A percentile compares a stretch with the other conserved stretches of the same genome.
Evolutionary conservation across 2,329 filamentous ascomycete species (phyloP).

Genomic region (Stagonosporopsis vannaccii): DNA sequence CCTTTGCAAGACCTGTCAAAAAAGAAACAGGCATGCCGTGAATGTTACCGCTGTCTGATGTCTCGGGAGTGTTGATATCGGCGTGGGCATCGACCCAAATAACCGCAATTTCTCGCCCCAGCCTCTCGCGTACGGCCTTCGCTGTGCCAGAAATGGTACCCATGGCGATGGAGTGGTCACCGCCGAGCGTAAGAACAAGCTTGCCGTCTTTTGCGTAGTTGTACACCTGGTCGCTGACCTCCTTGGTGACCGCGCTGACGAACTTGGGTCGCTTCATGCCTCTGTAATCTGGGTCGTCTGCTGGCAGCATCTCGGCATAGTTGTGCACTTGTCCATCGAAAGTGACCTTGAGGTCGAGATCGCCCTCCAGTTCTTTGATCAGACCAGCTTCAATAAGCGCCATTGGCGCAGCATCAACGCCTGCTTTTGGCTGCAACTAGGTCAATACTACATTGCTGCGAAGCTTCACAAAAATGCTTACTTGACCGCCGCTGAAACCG

Average conservation of each 20-base stretch:
- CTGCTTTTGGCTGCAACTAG: constrained; percentile 76
- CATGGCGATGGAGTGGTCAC: constrained; percentile 96
- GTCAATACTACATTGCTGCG: constrained; percentile 18
- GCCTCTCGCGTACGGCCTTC: constrained; percentile 82
- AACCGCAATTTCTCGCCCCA: constrained; percentile 84
- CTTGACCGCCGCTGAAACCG: constrained; percentile 95
- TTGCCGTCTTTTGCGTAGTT: constrained; percentile 81
- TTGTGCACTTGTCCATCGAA: constrained; percentile 83
- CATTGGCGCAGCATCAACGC: constrained; percentile 88
- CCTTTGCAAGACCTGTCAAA: constrained; percentile 81
- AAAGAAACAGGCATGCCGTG: constrained; percentile 98
- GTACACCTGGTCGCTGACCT: constrained; percentile 86
- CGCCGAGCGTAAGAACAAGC: constrained; percentile 90
- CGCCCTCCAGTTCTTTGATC: constrained; percentile 79
- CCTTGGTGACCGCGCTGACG: constrained; percentile 83
- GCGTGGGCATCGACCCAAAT: constrained; percentile 99
- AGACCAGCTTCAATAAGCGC: constrained; percentile 90
- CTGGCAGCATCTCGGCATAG: constrained; percentile 78
- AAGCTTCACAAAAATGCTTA: constrained; percentile 53
- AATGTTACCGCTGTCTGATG: constrained; percentile 87
- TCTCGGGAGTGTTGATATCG: constrained; percentile 97
- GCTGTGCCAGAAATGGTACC: constrained; percentile 89
- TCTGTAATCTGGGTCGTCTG: constrained; percentile 78
- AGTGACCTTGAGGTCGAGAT: constrained; percentile 87
- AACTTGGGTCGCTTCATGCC: constrained; percentile 93